Evolutionary conservation across 257 asterid genomes (phyloP).

Genomic region (Penstemon davidsonii): DNA sequence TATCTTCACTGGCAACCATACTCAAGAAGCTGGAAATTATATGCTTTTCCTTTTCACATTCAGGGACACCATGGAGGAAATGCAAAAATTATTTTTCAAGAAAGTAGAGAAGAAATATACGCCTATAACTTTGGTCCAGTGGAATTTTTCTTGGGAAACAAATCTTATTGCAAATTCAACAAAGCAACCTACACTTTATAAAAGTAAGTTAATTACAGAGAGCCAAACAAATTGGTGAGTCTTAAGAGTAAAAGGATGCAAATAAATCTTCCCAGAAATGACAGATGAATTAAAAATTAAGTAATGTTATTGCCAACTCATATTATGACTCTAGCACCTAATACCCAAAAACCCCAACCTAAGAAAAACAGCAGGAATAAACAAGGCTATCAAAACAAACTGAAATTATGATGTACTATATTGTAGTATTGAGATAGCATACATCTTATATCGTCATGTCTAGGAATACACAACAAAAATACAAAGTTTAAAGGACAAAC

Average conservation of each 20-base stretch:
- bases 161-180: neutral
- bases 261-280: no score
- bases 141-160: neutral
- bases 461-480: neutral
- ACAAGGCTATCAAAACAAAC: neutral
- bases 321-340: neutral
- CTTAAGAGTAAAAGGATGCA: no score
- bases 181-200: no score
- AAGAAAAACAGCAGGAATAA: neutral
- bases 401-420: neutral
- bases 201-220: no score
- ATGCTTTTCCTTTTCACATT: conserved; percentile 3
- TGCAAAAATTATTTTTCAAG: neutral
- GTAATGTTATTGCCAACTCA: no score
- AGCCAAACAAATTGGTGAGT: no score
- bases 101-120: neutral
- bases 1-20: conserved; percentile 2
- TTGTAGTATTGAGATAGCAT: neutral
- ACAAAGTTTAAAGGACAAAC: neutral
- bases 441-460: conserved; percentile 6
- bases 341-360: neutral
- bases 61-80: neutral
- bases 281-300: no score
- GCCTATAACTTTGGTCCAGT: neutral
- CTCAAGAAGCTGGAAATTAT: conserved; percentile 10